phyloP scores from a whole-genome alignment of 2,329 filamentous ascomycete species.

The Epichloe festucae region DNA sequence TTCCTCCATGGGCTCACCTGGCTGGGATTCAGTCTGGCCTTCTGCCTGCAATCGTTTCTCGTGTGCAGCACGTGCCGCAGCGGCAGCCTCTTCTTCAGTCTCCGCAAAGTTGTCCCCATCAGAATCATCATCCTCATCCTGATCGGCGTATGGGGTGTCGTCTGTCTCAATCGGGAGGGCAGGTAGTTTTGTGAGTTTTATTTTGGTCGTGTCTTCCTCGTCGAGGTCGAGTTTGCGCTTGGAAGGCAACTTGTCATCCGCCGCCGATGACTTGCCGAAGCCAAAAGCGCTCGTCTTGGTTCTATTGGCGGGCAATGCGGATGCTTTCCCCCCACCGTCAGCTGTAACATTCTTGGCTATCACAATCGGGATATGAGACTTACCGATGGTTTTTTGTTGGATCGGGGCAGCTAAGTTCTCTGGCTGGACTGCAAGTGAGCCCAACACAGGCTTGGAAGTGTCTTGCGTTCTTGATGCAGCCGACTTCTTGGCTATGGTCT shows the following conservation, averaged over 20 bases:
- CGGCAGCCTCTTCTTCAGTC: conserved; percentile 77
- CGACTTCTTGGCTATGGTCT: conserved; percentile 71
- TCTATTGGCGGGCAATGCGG: conserved; percentile 51
- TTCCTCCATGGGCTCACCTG: conserved; percentile 26
- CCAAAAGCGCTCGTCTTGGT: conserved; percentile 76
- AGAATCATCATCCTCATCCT: conserved; percentile 57
- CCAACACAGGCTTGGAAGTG: conserved; percentile 35
- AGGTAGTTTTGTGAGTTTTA: conserved; percentile 85
- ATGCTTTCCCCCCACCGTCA: conserved; percentile 21
- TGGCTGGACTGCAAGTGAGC: conserved; percentile 29
- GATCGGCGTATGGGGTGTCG: conserved; percentile 45
- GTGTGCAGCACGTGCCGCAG: conserved; percentile 71
- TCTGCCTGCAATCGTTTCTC: conserved; percentile 57
- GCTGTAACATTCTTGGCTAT: neutral
- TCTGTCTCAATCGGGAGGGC: conserved; percentile 56
- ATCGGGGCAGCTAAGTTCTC: conserved; percentile 19
- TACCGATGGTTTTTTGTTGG: conserved; percentile 25
- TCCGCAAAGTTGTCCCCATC: conserved; percentile 66
- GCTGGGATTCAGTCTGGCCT: conserved; percentile 33
- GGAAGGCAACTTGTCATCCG: conserved; percentile 54
- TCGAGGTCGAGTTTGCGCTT: conserved; percentile 74
- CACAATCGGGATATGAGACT: conserved; percentile 7
- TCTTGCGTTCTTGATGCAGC: conserved; percentile 45
- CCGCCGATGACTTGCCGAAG: conserved; percentile 54
- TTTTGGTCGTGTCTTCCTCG: conserved; percentile 74